Conservation (phyloP, 2,329 filamentous ascomycete genomes). For the Trichophyton mentagrophytes region DNA sequence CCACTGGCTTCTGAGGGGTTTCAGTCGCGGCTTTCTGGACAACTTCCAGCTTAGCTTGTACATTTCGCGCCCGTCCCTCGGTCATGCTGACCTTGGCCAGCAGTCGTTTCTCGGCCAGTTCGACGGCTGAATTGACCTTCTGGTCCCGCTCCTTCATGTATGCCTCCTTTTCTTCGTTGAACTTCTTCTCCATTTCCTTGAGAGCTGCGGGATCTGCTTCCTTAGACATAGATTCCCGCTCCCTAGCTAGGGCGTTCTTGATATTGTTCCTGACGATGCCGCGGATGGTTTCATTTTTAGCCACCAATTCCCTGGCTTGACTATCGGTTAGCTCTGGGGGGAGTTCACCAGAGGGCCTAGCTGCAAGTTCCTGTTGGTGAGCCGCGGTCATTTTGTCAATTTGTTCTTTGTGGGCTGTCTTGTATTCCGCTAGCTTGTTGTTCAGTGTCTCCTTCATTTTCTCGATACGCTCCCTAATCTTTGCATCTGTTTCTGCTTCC, state of each 20-base stretch:
- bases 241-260: slow-evolving; percentile 33
- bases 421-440: slow-evolving; percentile 50
- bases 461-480: slow-evolving; percentile 37
- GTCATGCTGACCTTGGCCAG: slow-evolving; percentile 65
- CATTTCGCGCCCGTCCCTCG: slow-evolving; percentile 53
- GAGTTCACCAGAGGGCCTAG: slow-evolving; percentile 22
- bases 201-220: slow-evolving; percentile 24
- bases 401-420: slow-evolving; percentile 38
- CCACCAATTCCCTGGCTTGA: slow-evolving; percentile 39
- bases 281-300: slow-evolving; percentile 38
- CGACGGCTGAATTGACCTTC: slow-evolving; percentile 46
- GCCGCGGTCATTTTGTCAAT: slow-evolving; percentile 36
- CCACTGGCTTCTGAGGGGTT: slow-evolving; percentile 70
- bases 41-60: slow-evolving; percentile 60
- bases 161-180: slow-evolving; percentile 29
- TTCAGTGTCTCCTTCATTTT: slow-evolving; percentile 57
- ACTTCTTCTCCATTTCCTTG: slow-evolving; percentile 27
- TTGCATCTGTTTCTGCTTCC: slow-evolving; percentile 38
- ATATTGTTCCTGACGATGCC: slow-evolving; percentile 47
- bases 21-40: slow-evolving; percentile 73
- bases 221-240: slow-evolving; percentile 20
- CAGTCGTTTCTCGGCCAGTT: slow-evolving; percentile 63
- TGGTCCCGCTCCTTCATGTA: slow-evolving; percentile 41
- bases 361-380: slow-evolving; percentile 34
- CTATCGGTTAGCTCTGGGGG: slow-evolving; percentile 35